Percentiles rank a stretch among this genome's conserved stretches.
phyloP scores from a whole-genome alignment of 495 filamentous ascomycete genomes.

The Penicillium cataractarum region DNA sequence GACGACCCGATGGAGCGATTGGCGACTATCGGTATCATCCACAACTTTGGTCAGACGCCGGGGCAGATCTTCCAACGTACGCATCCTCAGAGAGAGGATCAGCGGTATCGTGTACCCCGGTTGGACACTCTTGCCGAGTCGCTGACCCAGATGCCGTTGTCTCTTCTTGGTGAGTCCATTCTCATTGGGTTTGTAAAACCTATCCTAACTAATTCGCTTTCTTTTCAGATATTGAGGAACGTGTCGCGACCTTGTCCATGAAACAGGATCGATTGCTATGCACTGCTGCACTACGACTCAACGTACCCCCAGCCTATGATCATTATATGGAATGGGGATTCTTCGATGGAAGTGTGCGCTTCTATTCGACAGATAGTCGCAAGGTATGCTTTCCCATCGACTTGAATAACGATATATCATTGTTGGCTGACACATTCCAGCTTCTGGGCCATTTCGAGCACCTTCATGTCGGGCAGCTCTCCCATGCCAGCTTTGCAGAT shows the following conservation, averaged over 20 bases:
- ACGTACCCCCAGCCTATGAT: constrained; percentile 85
- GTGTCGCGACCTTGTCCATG: constrained; percentile 78
- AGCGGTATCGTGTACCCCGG: constrained; percentile 59
- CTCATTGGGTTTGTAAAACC: not conserved
- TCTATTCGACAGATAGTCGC: constrained; percentile 78
- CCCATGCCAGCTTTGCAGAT: constrained; percentile 80
- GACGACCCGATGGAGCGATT: constrained; percentile 81
- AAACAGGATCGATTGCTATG: constrained; percentile 85
- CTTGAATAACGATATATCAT: not conserved
- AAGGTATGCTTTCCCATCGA: constrained; percentile 47
- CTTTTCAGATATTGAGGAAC: constrained; percentile 70
- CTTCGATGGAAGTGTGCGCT: constrained; percentile 87
- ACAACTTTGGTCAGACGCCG: constrained; percentile 98
- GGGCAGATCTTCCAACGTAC: constrained; percentile 86
- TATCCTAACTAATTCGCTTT: not conserved
- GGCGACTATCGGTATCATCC: constrained; percentile 91
- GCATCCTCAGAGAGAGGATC: constrained; percentile 73
- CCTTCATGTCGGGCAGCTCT: constrained; percentile 84
- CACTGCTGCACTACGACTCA: constrained; percentile 78
- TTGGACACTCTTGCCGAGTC: constrained; percentile 79
- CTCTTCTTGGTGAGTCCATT: constrained; percentile 62
- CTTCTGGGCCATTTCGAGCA: constrained; percentile 87
- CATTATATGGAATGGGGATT: constrained; percentile 97
- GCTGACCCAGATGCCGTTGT: constrained; percentile 78
- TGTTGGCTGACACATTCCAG: constrained; percentile 28